Percentiles rank a stretch among this genome's conserved stretches.
Conservation (phyloP, 805 yeast species). For the Myxozyma melibiosi region DNA sequence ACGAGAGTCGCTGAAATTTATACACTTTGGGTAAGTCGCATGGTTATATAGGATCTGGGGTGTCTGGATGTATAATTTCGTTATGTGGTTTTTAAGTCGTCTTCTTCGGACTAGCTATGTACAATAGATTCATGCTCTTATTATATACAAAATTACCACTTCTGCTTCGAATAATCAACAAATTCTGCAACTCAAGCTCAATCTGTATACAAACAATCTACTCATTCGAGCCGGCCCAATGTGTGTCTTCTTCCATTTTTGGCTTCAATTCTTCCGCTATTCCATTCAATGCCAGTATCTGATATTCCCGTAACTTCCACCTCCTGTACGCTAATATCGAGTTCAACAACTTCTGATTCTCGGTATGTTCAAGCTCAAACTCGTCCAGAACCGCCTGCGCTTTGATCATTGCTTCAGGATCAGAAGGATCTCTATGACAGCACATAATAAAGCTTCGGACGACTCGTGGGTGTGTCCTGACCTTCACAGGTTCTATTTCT, state of each 20-base stretch:
- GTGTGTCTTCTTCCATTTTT: background rate
- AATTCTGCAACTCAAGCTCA: background rate
- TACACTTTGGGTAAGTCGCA: no score
- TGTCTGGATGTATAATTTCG: background rate
- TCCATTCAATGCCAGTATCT: background rate
- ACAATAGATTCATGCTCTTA: constrained; percentile 10
- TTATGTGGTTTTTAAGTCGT: background rate
- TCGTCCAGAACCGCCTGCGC: constrained; percentile 2
- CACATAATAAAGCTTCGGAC: constrained; percentile 14
- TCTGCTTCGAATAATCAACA: background rate
- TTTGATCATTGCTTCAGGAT: constrained; percentile 20
- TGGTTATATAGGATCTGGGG: background rate
- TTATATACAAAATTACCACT: background rate
- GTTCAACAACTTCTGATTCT: background rate
- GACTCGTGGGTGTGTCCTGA: constrained; percentile 1
- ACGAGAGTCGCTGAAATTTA: no score
- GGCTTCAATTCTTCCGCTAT: background rate
- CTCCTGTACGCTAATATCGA: constrained; percentile 5
- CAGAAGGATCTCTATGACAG: constrained; percentile 20
- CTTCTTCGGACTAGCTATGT: background rate
- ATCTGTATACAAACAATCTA: no score
- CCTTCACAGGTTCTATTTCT: background rate
- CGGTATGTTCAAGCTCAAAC: constrained; percentile 5
- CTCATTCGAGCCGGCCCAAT: no score
- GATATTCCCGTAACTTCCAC: constrained; percentile 11